phyloP scores from a whole-genome alignment of 495 filamentous ascomycete species.

The Penicillium malachiteum region DNA sequence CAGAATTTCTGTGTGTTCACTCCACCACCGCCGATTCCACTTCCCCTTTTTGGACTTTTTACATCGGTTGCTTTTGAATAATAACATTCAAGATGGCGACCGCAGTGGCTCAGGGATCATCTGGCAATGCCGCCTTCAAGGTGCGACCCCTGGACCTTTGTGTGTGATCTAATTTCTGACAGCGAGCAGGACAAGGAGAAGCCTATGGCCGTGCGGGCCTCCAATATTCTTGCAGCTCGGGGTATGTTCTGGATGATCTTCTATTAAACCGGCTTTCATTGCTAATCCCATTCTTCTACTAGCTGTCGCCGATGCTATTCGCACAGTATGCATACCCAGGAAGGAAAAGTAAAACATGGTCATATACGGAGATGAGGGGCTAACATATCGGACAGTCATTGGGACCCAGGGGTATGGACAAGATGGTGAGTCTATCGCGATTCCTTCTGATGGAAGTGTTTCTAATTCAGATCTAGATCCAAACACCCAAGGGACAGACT shows the following conservation, averaged over 20 bases:
- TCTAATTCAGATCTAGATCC: slow-evolving; percentile 58
- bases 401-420: slow-evolving; percentile 86
- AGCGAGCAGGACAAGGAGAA: slow-evolving; percentile 88
- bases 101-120: slow-evolving; percentile 51
- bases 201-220: slow-evolving; percentile 89
- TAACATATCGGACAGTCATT: slow-evolving; percentile 56
- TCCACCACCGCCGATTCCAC: slow-evolving; percentile 30
- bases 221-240: slow-evolving; percentile 96
- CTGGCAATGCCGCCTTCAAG: slow-evolving; percentile 76
- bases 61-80: slow-evolving; percentile 31
- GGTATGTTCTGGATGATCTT: slow-evolving; percentile 50
- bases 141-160: slow-evolving; percentile 47
- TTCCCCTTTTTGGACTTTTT: slow-evolving; percentile 22
- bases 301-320: slow-evolving; percentile 96
- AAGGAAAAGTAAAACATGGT: slow-evolving; percentile 4
- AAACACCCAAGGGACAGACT: slow-evolving; percentile 92
- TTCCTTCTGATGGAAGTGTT: not conserved
- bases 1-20: slow-evolving; percentile 46
- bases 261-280: not conserved
- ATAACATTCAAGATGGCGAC: slow-evolving; percentile 62
- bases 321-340: slow-evolving; percentile 57
- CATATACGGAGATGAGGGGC: slow-evolving; percentile 39
- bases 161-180: slow-evolving; percentile 49
- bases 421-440: slow-evolving; percentile 63
- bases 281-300: slow-evolving; percentile 14